phyloP scores from a whole-genome alignment of 2,329 filamentous ascomycete genomes.

The Fusarium drepaniforme region DNA sequence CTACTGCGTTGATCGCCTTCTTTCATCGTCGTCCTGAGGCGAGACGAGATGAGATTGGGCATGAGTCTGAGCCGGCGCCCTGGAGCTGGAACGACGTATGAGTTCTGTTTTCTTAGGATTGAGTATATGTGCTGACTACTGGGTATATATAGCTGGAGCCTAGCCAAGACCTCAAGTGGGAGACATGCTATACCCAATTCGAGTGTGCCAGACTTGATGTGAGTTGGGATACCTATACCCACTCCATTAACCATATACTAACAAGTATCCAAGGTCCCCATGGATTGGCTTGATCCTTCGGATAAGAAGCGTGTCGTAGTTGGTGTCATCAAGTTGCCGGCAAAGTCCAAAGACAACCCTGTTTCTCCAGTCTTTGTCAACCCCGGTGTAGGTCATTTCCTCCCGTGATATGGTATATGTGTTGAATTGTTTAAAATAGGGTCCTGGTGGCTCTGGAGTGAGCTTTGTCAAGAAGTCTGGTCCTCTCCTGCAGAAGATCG shows the following conservation, averaged over 20 bases:
- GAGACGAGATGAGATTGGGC: background rate
- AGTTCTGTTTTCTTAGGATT: conserved; percentile 1
- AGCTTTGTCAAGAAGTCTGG: conserved; percentile 49
- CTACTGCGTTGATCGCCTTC: conserved; percentile 33
- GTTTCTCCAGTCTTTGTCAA: conserved; percentile 51
- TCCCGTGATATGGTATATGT: background rate
- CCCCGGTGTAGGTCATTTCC: conserved; percentile 46
- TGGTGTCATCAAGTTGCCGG: conserved; percentile 48
- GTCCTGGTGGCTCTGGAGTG: conserved; percentile 63
- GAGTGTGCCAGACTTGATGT: conserved; percentile 52
- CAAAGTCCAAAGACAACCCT: conserved; percentile 42
- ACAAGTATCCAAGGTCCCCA: conserved; percentile 45
- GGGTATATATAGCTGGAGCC: conserved; percentile 51
- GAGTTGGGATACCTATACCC: conserved; percentile 5
- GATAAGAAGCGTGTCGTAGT: conserved; percentile 46
- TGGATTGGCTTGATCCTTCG: conserved; percentile 49
- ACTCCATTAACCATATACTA: background rate
- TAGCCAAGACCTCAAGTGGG: conserved; percentile 45
- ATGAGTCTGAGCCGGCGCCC: conserved; percentile 12
- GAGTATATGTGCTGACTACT: background rate
- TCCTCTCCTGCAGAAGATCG: conserved; percentile 55
- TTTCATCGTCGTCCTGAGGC: conserved; percentile 34
- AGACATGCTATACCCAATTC: conserved; percentile 48
- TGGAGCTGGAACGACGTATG: conserved; percentile 46
- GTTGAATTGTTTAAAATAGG: conserved; percentile 43